Evolutionary conservation across 2,329 filamentous ascomycete species (phyloP).

Genomic region (Calonectria pauciramosa): DNA sequence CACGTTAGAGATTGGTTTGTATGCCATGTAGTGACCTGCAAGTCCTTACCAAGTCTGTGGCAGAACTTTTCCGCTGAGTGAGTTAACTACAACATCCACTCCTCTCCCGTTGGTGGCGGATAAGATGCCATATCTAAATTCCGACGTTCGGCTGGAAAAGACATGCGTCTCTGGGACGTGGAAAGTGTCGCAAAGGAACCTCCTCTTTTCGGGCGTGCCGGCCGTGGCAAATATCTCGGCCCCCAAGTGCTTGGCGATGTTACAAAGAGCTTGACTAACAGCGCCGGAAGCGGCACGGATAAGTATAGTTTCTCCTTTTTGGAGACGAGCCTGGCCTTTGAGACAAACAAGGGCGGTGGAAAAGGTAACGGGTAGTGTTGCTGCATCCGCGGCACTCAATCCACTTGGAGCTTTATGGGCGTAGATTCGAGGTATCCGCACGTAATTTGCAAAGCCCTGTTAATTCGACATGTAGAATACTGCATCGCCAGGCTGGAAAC

Average conservation of each 20-base stretch:
- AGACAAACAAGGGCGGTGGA: slow-evolving; percentile 16
- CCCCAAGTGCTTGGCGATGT: slow-evolving; percentile 24
- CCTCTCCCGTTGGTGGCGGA: background rate
- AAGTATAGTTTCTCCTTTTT: slow-evolving; percentile 48
- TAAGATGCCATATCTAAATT: slow-evolving; percentile 2
- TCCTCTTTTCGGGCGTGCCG: background rate
- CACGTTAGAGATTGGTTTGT: background rate
- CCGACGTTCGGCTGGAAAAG: background rate
- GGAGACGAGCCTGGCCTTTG: slow-evolving; percentile 41
- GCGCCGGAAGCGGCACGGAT: slow-evolving; percentile 47
- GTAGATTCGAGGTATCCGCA: background rate
- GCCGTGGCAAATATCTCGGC: slow-evolving; percentile 19
- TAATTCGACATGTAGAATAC: background rate
- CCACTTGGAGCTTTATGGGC: background rate
- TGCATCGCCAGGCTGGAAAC: slow-evolving; percentile 35
- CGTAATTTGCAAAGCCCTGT: background rate
- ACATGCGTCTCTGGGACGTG: background rate
- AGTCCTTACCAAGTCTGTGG: background rate
- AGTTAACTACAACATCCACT: slow-evolving; percentile 6
- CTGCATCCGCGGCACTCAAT: background rate
- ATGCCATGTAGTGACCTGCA: background rate
- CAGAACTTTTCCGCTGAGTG: background rate
- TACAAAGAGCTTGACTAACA: slow-evolving; percentile 32
- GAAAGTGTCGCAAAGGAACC: background rate
- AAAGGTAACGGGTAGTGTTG: slow-evolving; percentile 35